A percentile compares a stretch with the other conserved stretches of the same genome.
Evolutionary conservation across 192 early-diverging fungal species (phyloP).

Genomic region (Rhizoclosmatium globosum): DNA sequence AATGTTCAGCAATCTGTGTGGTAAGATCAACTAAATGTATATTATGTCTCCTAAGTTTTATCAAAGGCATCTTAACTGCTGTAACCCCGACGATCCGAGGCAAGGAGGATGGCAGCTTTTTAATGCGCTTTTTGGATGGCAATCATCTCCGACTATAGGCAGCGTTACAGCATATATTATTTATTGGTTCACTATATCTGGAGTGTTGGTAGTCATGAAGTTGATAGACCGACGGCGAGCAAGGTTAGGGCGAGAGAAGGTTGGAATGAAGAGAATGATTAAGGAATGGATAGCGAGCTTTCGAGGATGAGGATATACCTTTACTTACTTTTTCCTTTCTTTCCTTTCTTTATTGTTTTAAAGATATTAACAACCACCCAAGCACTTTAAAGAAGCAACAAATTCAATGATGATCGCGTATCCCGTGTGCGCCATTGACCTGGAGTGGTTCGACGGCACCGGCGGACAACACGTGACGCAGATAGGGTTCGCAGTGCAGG

Average conservation of each 20-base stretch:
- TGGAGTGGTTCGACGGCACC: constrained; percentile 29
- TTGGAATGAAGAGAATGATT: constrained; percentile 21
- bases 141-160: constrained; percentile 75
- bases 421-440: constrained; percentile 10
- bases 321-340: too few relatives aligned
- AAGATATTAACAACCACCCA: too few relatives aligned
- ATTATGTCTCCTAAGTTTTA: not conserved
- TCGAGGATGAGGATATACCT: too few relatives aligned
- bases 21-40: not conserved
- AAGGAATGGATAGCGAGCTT: not conserved
- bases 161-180: constrained; percentile 79
- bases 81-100: constrained; percentile 57
- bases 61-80: constrained; percentile 57
- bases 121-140: constrained; percentile 82
- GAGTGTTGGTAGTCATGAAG: constrained; percentile 60
- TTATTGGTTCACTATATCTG: constrained; percentile 75
- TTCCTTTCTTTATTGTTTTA: too few relatives aligned
- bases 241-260: constrained; percentile 6
- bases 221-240: constrained; percentile 2
- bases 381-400: too few relatives aligned
- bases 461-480: constrained; percentile 22
- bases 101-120: constrained; percentile 73
- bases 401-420: not conserved
- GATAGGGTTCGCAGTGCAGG: constrained; percentile 4
- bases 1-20: constrained; percentile 22